Evolutionary conservation across 2,329 filamentous ascomycete genomes (phyloP), one percentile per base, ranked within the genome.

Genomic region (Davidsoniella australis): DNA sequence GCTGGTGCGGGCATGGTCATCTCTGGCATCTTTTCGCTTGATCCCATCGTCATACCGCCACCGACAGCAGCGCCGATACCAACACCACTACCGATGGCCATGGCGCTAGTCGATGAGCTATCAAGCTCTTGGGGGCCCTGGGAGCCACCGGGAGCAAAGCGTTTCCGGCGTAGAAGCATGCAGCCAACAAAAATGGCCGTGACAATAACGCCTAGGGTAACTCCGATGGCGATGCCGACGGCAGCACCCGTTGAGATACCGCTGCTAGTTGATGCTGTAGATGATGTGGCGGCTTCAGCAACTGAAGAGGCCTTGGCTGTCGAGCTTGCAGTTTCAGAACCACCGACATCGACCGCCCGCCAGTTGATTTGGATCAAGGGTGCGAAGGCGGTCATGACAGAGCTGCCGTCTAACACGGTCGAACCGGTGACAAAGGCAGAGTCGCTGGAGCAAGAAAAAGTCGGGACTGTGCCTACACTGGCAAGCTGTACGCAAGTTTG

Each of bases 331-430:
- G 43, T 41, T 12, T 33, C 29, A 18, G 38, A 16, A 48, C 46
- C 7, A 6, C 54, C 43, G 2, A 60, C 14, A 38, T 62, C 60
- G 16, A 51, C 52, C 5, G 55, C 45, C 38, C 57, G 54, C 45
- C 52, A 55, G 40, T 58, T 57, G 45, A 63, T 57, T 53, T 63
- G 61, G 53, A 62, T 57, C 41, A 63, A 52, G 3, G 60, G 59
- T 14, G 60, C 60, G 10, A 45, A 56, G 1, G 43, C 10, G 16
- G 42, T 43, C 54, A 39, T 18, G 52, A 36, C 14, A 33, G 29
- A 3, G 45, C 46, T 17, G 24, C 40, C 1, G 47, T 44, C 9
- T 14, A 45, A 5, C 45, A 56, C n/a, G 37, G 41, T 20, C 51
- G 49, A 24, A 24, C 16, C 36, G 14, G 46, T 36, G 9, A 53